Evolutionary conservation across 2,329 filamentous ascomycete species (phyloP), one percentile per base, ranked within the genome.

Genomic region (Claviceps sp.): DNA sequence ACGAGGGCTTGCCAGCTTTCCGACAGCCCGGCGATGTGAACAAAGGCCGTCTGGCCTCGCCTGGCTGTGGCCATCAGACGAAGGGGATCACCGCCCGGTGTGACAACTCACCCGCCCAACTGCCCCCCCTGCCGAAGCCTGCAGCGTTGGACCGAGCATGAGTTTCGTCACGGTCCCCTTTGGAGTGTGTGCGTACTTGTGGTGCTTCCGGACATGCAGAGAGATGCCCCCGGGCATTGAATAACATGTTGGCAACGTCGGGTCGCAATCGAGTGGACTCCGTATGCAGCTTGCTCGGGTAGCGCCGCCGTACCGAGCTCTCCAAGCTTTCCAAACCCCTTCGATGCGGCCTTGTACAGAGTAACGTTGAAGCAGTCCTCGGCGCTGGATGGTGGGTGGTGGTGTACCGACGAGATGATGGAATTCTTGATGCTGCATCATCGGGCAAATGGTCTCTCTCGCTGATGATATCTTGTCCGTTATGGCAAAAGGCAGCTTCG

Each of bases 241-340:
- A 24, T 22, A 44, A 24, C 20, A 13, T 44, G 20, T 44, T 44
- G 20, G 20, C 42, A 44, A 24, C 13, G 20, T 26, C 42, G 22
- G 13, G 43, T 26, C n/a, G 24, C 22, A 37, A 37, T 37, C 26
- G n/a, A 30, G 48, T 48, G 48, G 48, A 30, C 41, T 50, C 47
- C 30, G 18, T 34, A 11, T 47, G 37, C 48, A 45, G 41, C 30
- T 42, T 43, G 37, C 47, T 50, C 53, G 53, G 53, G 50, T 50
- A 52, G 50, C 50, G 53, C 53, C 53, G 53, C 50, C 47, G 50
- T 48, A 37, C 50, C 47, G 50, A 47, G 41, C 50, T 54, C 47
- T 54, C 18, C 22, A 38, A 34, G 34, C 30, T 34, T 37, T 24
- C 11, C 37, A 24, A 44, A 44, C 4, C 42, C 5, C 24, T 26